A percentile compares a stretch with the other conserved stretches of the same genome.
These are phyloP conservation scores for Phytophthora brassicae DNA, from an alignment of 352 stramenopile genomes.

Conservation along the genomic window DNA sequence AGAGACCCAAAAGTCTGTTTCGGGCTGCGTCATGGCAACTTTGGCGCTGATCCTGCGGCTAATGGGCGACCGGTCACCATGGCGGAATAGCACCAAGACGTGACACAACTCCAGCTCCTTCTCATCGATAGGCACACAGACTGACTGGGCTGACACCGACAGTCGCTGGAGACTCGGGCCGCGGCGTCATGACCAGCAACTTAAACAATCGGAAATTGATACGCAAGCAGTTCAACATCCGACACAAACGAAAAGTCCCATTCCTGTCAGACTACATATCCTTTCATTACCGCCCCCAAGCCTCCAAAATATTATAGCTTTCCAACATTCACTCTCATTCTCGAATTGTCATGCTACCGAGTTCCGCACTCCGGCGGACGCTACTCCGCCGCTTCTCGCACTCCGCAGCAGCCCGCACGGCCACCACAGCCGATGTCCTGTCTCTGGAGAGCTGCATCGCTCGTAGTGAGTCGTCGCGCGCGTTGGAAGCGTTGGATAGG, in stretches of 20 bases:
- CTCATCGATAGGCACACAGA: constrained; percentile 1
- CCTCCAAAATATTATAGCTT: no score
- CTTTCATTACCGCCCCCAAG: no score
- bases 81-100: constrained; percentile 73
- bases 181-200: constrained; percentile 20
- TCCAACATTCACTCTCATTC: not conserved
- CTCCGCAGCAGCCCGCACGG: constrained; percentile 7
- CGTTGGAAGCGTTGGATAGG: constrained; percentile 53
- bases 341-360: not conserved
- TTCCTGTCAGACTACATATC: no score
- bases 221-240: constrained; percentile 24
- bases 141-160: no score
- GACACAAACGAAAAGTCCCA: no score
- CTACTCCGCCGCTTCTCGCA: constrained; percentile 13
- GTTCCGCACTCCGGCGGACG: constrained; percentile 1
- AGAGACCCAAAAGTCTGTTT: constrained; percentile 69
- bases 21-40: constrained; percentile 41
- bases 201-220: constrained; percentile 20
- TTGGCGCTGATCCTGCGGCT: constrained; percentile 48
- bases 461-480: constrained; percentile 31
- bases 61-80: constrained; percentile 81
- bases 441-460: constrained; percentile 42
- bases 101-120: constrained; percentile 49
- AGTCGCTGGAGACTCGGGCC: constrained; percentile 5
- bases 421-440: constrained; percentile 2